Conservation (phyloP, 257 asterid species). For the Lithospermum erythrorhizon region DNA sequence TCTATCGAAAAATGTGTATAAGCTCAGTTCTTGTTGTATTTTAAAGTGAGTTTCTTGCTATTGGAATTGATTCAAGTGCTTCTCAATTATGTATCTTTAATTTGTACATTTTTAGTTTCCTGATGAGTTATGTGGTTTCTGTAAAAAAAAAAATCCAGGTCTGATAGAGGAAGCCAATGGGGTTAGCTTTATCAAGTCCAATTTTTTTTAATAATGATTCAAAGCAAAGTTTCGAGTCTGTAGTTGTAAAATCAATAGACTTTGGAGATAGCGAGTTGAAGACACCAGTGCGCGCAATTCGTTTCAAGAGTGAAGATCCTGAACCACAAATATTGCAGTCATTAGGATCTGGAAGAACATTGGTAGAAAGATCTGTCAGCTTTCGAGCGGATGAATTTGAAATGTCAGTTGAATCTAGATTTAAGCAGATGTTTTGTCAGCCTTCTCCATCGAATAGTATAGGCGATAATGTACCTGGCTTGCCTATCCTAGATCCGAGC, state of each 20-base stretch:
- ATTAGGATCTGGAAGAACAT: background rate
- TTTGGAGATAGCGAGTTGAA: constrained; percentile 3
- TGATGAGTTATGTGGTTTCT: background rate
- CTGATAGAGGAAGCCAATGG: constrained; percentile 21
- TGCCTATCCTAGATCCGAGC: background rate
- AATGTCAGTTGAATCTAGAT: background rate
- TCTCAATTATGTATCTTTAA: background rate
- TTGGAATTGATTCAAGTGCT: background rate
- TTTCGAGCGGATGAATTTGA: constrained; percentile 18
- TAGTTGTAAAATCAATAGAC: constrained; percentile 9
- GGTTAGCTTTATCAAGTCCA: constrained; percentile 18
- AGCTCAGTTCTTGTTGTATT: background rate
- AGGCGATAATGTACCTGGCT: background rate
- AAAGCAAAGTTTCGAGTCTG: constrained; percentile 18
- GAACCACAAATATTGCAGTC: constrained; percentile 1
- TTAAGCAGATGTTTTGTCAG: background rate
- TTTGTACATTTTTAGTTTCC: background rate
- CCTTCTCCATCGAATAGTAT: background rate
- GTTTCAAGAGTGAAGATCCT: constrained; percentile 1
- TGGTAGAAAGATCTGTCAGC: background rate
- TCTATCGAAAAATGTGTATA: background rate
- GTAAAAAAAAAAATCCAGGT: background rate
- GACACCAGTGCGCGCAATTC: background rate
- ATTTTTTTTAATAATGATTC: constrained; percentile 8
- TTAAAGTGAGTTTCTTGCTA: background rate